Evolutionary conservation across 495 filamentous ascomycete genomes (phyloP).

Genomic region (Viridothelium virens): DNA sequence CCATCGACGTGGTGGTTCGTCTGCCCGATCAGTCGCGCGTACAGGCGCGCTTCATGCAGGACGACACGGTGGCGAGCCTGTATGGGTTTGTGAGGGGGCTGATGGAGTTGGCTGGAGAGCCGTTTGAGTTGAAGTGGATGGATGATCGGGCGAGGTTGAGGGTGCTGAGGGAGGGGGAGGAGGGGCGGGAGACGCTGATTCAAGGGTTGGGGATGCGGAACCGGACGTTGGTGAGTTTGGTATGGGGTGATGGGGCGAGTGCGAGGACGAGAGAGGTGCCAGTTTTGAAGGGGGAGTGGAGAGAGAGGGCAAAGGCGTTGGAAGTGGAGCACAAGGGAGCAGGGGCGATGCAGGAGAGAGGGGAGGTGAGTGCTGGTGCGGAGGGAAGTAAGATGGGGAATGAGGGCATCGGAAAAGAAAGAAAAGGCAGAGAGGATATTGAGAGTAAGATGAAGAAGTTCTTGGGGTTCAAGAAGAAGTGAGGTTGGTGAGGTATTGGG

Average conservation of each 20-base stretch:
- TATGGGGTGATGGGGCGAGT: constrained; percentile 58
- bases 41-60: constrained; percentile 53
- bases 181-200: constrained; percentile 53
- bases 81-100: constrained; percentile 57
- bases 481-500: constrained; percentile 2
- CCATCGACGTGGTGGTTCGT: constrained; percentile 67
- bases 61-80: constrained; percentile 55
- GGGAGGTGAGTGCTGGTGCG: constrained; percentile 33
- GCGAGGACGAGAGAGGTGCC: constrained; percentile 40
- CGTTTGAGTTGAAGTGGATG: constrained; percentile 47
- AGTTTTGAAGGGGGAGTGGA: constrained; percentile 59
- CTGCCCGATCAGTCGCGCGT: constrained; percentile 77
- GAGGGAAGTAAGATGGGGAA: constrained; percentile 31
- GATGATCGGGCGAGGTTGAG: constrained; percentile 25
- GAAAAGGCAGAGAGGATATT: constrained; percentile 30
- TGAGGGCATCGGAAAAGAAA: constrained; percentile 35
- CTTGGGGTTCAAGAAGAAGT: constrained; percentile 33
- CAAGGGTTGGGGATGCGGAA: constrained; percentile 60
- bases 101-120: constrained; percentile 41
- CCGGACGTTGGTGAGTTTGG: constrained; percentile 65
- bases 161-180: constrained; percentile 24
- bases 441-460: constrained; percentile 43
- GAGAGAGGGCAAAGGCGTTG: constrained; percentile 58
- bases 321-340: constrained; percentile 43
- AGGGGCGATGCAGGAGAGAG: constrained; percentile 32